Percentiles rank a stretch among this genome's conserved stretches.
Evolutionary conservation across 1,284 basidiomycete species (phyloP).

Genomic region (Cryptococcus deneoformans): DNA sequence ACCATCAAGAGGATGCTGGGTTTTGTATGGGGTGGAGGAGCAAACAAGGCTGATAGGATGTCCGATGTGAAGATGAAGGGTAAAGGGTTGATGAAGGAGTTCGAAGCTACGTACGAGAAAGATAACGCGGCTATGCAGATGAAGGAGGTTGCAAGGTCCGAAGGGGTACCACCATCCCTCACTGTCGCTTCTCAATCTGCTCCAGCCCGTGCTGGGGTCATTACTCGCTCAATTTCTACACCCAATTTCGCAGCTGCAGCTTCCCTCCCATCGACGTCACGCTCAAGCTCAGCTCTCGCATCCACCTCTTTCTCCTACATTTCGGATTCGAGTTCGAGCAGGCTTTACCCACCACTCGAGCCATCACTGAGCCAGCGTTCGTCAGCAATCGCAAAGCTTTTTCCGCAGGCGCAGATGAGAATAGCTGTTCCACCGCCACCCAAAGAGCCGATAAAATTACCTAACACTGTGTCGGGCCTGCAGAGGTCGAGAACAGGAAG

Average conservation of each 20-base stretch:
- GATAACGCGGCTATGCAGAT: neutral
- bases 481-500: conserved; percentile 14
- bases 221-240: neutral
- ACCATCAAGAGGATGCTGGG: conserved; percentile 24
- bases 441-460: neutral
- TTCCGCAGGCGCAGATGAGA: conserved; percentile 6
- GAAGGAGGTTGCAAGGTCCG: neutral
- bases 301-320: neutral
- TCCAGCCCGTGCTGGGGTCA: neutral
- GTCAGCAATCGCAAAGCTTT: conserved; percentile 26
- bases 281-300: neutral
- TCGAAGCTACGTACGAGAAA: neutral
- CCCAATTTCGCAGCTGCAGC: neutral
- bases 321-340: neutral
- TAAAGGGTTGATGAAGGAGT: conserved; percentile 1
- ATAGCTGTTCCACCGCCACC: neutral
- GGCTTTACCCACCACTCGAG: conserved; percentile 27
- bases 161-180: neutral
- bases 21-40: conserved; percentile 14
- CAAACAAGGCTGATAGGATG: neutral
- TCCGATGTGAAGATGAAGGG: neutral
- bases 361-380: conserved; percentile 27
- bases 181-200: neutral
- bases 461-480: conserved; percentile 1
- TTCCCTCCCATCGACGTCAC: neutral